A percentile compares a stretch with the other conserved stretches of the same genome.
phyloP scores from a whole-genome alignment of 129 eudicot species.

The Solidago caesia region DNA sequence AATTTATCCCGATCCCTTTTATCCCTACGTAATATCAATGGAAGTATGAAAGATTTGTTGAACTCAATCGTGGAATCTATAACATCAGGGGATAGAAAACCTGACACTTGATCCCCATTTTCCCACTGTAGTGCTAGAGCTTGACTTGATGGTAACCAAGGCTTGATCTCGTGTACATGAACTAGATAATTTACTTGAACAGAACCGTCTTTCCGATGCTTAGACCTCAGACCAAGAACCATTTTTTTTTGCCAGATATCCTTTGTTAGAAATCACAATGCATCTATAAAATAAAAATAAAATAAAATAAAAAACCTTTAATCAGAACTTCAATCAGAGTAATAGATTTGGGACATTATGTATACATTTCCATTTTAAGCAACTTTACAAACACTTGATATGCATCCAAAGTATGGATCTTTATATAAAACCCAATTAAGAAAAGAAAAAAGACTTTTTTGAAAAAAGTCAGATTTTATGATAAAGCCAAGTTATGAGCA shows the following conservation, averaged over 20 bases:
- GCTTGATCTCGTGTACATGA: conserved; percentile 64
- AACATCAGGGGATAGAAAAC: conserved; percentile 52
- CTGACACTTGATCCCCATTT: conserved; percentile 70
- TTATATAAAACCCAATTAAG: conserved; percentile 18
- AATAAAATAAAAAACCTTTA: neutral
- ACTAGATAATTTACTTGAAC: conserved; percentile 74
- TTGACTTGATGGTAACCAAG: conserved; percentile 87
- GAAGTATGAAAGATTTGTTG: conserved; percentile 63
- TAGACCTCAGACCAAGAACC: conserved; percentile 88
- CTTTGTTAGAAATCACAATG: conserved; percentile 22
- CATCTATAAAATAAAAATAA: conserved; percentile 18
- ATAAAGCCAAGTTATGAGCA: neutral
- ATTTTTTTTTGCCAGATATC: conserved; percentile 35
- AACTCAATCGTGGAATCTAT: conserved; percentile 61
- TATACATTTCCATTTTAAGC: conserved; percentile 57
- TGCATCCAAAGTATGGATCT: conserved; percentile 26
- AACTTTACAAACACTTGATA: conserved; percentile 38
- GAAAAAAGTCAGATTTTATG: no score
- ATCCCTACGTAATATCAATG: conserved; percentile 53
- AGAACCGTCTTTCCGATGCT: conserved; percentile 62
- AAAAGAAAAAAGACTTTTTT: neutral
- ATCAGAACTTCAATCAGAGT: conserved; percentile 33
- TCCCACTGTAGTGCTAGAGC: conserved; percentile 79
- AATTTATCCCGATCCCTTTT: conserved; percentile 52
- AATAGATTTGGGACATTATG: conserved; percentile 31